Evolutionary conservation across 1,139 yeast genomes (phyloP).

Genomic region (Taphrina pruni): DNA sequence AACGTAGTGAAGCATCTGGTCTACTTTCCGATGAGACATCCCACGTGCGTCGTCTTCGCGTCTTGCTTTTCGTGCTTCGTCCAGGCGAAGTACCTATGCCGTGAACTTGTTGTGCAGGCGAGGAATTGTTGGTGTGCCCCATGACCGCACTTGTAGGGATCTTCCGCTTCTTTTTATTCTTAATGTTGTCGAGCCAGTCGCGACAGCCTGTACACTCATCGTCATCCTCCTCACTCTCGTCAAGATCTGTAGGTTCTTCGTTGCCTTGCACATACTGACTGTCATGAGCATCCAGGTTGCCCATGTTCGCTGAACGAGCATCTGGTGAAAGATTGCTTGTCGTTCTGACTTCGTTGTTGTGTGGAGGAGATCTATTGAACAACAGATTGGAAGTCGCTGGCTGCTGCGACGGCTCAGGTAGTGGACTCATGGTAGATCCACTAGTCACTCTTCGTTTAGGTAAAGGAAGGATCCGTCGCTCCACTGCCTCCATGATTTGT

Average conservation of each 20-base stretch:
- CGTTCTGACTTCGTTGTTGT: slow-evolving; percentile 7
- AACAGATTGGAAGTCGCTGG: slow-evolving; percentile 6
- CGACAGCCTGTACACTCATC: slow-evolving; percentile 37
- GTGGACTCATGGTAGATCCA: not conserved
- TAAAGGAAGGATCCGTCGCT: slow-evolving; percentile 34
- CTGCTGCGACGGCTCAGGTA: not conserved
- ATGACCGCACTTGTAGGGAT: slow-evolving; percentile 40
- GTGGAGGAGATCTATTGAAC: slow-evolving; percentile 10
- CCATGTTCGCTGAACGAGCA: not conserved
- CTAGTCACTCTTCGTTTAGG: slow-evolving; percentile 34
- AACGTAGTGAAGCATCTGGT: slow-evolving; percentile 12
- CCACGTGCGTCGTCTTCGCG: slow-evolving; percentile 33
- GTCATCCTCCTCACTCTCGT: slow-evolving; percentile 36
- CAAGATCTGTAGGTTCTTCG: slow-evolving; percentile 10
- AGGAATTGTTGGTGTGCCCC: slow-evolving; percentile 26
- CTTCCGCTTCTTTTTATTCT: slow-evolving; percentile 46
- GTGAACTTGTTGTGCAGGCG: slow-evolving; percentile 18
- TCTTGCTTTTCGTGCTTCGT: slow-evolving; percentile 10
- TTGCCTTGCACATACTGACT: not conserved
- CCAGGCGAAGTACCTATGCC: slow-evolving; percentile 12
- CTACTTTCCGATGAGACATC: slow-evolving; percentile 26
- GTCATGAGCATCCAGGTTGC: not conserved
- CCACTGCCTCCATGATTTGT: slow-evolving; percentile 14
- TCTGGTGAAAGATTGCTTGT: slow-evolving; percentile 8
- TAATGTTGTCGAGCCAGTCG: slow-evolving; percentile 39